Evolutionary conservation across 2,329 filamentous ascomycete genomes (phyloP).

Genomic region (Aureobasidium uvarum): DNA sequence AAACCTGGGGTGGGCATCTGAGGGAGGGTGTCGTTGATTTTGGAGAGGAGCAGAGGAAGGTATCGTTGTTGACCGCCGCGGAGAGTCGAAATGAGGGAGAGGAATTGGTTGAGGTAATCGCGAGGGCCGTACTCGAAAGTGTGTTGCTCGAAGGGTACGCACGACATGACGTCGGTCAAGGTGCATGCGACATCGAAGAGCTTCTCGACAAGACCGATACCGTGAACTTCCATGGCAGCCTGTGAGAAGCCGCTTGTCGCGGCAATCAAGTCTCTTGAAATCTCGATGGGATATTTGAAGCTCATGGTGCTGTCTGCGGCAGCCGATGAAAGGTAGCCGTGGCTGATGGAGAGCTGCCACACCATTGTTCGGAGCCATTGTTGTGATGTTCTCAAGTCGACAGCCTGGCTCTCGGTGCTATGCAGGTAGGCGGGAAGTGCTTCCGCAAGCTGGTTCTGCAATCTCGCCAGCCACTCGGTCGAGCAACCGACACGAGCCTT

Average conservation of each 20-base stretch:
- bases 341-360: slow-evolving; percentile 69
- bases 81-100: slow-evolving; percentile 65
- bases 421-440: slow-evolving; percentile 58
- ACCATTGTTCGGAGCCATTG: slow-evolving; percentile 69
- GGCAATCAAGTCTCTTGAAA: slow-evolving; percentile 58
- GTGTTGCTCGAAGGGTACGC: slow-evolving; percentile 54
- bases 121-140: slow-evolving; percentile 66
- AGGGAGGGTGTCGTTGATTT: slow-evolving; percentile 61
- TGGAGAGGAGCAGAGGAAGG: slow-evolving; percentile 71
- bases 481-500: slow-evolving; percentile 51
- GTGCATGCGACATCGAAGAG: slow-evolving; percentile 73
- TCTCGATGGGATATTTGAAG: slow-evolving; percentile 61
- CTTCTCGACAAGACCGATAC: slow-evolving; percentile 75
- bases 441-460: slow-evolving; percentile 53
- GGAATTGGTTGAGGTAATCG: slow-evolving; percentile 69
- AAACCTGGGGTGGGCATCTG: slow-evolving; percentile 33
- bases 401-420: slow-evolving; percentile 64
- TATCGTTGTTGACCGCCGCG: slow-evolving; percentile 76
- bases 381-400: slow-evolving; percentile 67
- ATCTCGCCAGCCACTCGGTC: slow-evolving; percentile 47
- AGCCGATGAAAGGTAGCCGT: slow-evolving; percentile 59
- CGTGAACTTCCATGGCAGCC: slow-evolving; percentile 70
- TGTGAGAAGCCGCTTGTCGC: slow-evolving; percentile 71
- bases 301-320: slow-evolving; percentile 60
- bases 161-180: slow-evolving; percentile 69